phyloP scores from a whole-genome alignment of 192 early-diverging fungal genomes.

The Dissophora ornata region DNA sequence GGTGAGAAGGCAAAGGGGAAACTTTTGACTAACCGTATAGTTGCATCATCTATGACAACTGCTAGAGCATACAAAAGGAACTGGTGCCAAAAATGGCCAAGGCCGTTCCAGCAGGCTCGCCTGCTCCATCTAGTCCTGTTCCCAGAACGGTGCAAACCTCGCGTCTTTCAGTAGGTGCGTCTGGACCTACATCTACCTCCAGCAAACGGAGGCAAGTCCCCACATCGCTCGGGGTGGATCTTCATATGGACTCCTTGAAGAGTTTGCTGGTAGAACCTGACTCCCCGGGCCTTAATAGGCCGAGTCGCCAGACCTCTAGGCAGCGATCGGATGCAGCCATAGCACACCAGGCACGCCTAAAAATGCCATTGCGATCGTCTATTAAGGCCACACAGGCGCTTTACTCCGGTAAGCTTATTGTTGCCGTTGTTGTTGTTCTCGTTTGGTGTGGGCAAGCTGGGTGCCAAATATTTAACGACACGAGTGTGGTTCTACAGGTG shows the following conservation, averaged over 20 bases:
- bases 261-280: constrained; percentile 35
- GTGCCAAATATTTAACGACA: too few relatives aligned
- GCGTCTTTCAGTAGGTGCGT: background rate
- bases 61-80: constrained; percentile 50
- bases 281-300: constrained; percentile 11
- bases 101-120: background rate
- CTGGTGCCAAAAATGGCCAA: constrained; percentile 15
- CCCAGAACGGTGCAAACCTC: background rate
- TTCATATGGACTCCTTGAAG: constrained; percentile 51
- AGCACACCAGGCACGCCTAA: constrained; percentile 45
- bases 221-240: constrained; percentile 22
- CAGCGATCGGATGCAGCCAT: constrained; percentile 36
- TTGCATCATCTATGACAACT: too few relatives aligned
- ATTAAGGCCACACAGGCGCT: constrained; percentile 38
- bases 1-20: too few relatives aligned
- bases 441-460: too few relatives aligned
- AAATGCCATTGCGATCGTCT: constrained; percentile 37
- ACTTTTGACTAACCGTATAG: too few relatives aligned
- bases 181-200: background rate
- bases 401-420: constrained; percentile 37
- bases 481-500: constrained; percentile 12
- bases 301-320: constrained; percentile 19
- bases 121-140: constrained; percentile 12
- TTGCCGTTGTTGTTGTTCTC: background rate
- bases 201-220: constrained; percentile 24